Conservation (phyloP, 2,329 filamentous ascomycete genomes). For the Fusarium chaquense region DNA sequence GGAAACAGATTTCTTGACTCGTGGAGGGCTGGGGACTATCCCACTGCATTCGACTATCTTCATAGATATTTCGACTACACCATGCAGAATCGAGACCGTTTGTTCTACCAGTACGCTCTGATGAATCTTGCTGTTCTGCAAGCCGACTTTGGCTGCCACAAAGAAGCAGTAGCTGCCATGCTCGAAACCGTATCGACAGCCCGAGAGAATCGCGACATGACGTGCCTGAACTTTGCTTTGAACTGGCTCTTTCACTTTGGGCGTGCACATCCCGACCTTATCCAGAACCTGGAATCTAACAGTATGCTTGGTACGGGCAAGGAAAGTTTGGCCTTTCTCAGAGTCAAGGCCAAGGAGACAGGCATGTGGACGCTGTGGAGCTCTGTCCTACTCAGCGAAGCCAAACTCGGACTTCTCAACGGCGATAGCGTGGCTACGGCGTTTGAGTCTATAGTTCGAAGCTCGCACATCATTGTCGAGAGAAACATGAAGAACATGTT, state of each 20-base stretch:
- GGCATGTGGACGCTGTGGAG: constrained; percentile 89
- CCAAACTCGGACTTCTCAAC: constrained; percentile 80
- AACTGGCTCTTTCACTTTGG: constrained; percentile 97
- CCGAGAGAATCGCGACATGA: constrained; percentile 90
- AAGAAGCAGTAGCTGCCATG: constrained; percentile 92
- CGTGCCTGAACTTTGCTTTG: constrained; percentile 92
- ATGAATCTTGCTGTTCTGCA: constrained; percentile 94
- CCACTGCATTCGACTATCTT: constrained; percentile 88
- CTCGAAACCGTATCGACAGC: constrained; percentile 96
- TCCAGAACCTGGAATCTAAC: constrained; percentile 75
- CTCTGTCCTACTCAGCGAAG: constrained; percentile 86
- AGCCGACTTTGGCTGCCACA: constrained; percentile 92
- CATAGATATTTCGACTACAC: constrained; percentile 98
- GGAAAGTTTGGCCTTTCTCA: constrained; percentile 85
- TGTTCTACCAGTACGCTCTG: constrained; percentile 94
- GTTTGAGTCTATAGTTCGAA: constrained; percentile 83
- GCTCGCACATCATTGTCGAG: constrained; percentile 83
- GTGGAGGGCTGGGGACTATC: constrained; percentile 91
- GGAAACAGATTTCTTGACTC: constrained; percentile 79
- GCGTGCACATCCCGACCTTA: constrained; percentile 83
- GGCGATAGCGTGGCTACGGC: constrained; percentile 74
- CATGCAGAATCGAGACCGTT: constrained; percentile 83
- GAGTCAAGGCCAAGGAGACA: constrained; percentile 85
- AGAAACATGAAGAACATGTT: constrained; percentile 79
- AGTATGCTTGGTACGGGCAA: constrained; percentile 82